Base-by-base conservation (phyloP, 345 rosid genomes). In the Populus davidiana region DNA sequence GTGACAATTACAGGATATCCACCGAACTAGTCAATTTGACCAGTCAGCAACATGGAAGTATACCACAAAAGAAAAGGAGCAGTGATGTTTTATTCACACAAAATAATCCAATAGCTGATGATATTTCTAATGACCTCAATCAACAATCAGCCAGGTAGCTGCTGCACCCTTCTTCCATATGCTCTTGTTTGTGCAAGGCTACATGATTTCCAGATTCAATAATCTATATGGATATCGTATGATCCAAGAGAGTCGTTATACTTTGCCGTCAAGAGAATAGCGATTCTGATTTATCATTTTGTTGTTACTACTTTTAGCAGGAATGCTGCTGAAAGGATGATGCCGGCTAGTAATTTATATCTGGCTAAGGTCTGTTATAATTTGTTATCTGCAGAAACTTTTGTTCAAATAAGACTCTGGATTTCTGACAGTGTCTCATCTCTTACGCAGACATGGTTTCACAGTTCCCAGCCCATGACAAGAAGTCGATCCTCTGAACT, bases 401-500 rank as follows among this genome's bases (percentile, higher is more conserved):
- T 64, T 56, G 35, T 31, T 75, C 16, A 6, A 25, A 44, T 21
- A 69, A 59, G 69, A 67, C 75, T 49, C 59, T 8, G 11, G 27
- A 69, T 21, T 56, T 75, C 68, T 61, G 78, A 74, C 78, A 49
- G 72, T 67, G 29, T 23, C 68, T 74, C 52, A 44, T 65, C 35
- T 8, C 72, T 63, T 72, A 35, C 82, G 75, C 87, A 89, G 96
- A 90, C 96, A 73, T 89, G 96, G 93, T 88, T 91, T 83, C 89
- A 89, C 18, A 87, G 91, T 81, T 83, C 92, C 71, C 93, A 91
- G 69, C 89, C 92, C 20, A 91, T 91, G 96, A 91, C 93, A 35
- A 85, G 96, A 85, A 91, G 93, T 52, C 86, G 96, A 75, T 91
- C 92, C 29, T 89, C 93, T 78, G 96, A 91, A 81, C 78, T 91